A percentile compares a stretch with the other conserved stretches of the same genome.
Evolutionary conservation across 148 eudicot species (phyloP).

Genomic region (Arbutus unedo): DNA sequence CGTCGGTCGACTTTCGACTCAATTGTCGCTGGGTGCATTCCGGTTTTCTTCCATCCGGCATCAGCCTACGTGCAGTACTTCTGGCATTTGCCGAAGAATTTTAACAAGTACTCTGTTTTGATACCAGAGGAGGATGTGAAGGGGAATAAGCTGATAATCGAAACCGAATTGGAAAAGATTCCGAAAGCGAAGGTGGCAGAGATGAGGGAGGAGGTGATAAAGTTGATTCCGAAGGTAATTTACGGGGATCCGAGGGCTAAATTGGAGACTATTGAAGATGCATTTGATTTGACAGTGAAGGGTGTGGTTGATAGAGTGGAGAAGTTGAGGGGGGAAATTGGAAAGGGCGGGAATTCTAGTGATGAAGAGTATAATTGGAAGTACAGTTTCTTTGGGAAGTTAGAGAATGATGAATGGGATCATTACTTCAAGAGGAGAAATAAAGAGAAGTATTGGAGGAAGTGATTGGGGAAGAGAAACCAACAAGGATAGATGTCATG

Average conservation of each 20-base stretch:
- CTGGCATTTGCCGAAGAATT: constrained; percentile 80
- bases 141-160: constrained; percentile 35
- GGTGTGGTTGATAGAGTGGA: constrained; percentile 45
- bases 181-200: constrained; percentile 20
- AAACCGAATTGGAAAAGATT: constrained; percentile 32
- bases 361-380: constrained; percentile 63
- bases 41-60: constrained; percentile 68
- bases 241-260: constrained; percentile 56
- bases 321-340: constrained; percentile 27
- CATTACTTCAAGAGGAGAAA: constrained; percentile 38
- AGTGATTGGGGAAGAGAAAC: not conserved
- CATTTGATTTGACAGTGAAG: constrained; percentile 62
- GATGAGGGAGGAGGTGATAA: constrained; percentile 64
- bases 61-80: constrained; percentile 65
- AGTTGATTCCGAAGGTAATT: constrained; percentile 51
- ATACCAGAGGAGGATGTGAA: constrained; percentile 49
- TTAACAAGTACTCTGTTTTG: constrained; percentile 47
- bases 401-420: constrained; percentile 57
- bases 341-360: constrained; percentile 34
- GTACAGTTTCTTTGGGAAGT: constrained; percentile 41
- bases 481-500: not conserved
- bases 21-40: constrained; percentile 67
- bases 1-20: constrained; percentile 70
- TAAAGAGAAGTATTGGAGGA: constrained; percentile 8
- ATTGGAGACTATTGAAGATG: constrained; percentile 47